Percentiles rank a stretch among this genome's conserved stretches.
Evolutionary conservation across 2,329 filamentous ascomycete species (phyloP).

Genomic region (Hymenoscyphus fructigenus): DNA sequence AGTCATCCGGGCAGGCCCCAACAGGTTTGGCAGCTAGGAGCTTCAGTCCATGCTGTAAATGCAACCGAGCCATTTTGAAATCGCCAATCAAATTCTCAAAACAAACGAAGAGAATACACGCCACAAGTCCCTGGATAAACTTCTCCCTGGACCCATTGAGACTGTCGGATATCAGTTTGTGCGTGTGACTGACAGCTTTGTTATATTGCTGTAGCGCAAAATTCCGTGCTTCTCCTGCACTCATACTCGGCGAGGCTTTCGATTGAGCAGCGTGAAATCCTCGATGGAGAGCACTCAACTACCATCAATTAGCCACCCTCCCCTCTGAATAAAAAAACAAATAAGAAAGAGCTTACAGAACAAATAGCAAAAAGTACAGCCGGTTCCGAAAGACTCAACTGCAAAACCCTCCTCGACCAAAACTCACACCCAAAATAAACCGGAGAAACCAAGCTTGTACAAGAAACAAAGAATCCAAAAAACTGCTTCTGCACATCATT

Average conservation of each 20-base stretch:
- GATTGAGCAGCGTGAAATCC: neutral
- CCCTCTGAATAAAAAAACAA: neutral
- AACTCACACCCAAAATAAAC: conserved; percentile 18
- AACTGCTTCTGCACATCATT: conserved; percentile 13
- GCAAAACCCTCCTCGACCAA: conserved; percentile 21
- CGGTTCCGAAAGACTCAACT: conserved; percentile 20
- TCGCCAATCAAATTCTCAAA: conserved; percentile 22
- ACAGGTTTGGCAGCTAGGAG: conserved; percentile 13
- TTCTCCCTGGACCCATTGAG: conserved; percentile 10
- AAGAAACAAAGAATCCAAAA: conserved; percentile 23
- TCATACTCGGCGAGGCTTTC: neutral
- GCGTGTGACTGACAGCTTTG: conserved; percentile 18
- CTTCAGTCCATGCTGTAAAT: conserved; percentile 22
- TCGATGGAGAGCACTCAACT: conserved; percentile 21
- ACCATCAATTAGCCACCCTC: neutral
- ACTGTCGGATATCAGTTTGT: conserved; percentile 13
- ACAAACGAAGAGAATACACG: conserved; percentile 25
- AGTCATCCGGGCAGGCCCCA: neutral
- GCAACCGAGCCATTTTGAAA: conserved; percentile 14
- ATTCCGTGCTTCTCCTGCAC: neutral
- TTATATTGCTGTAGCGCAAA: conserved; percentile 20
- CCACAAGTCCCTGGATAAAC: conserved; percentile 20
- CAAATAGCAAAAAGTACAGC: conserved; percentile 24
- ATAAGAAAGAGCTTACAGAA: conserved; percentile 4
- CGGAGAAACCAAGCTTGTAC: conserved; percentile 11